Evolutionary conservation across 83 land plant species (phyloP).

Genomic region (Isoetes engelmannii): DNA sequence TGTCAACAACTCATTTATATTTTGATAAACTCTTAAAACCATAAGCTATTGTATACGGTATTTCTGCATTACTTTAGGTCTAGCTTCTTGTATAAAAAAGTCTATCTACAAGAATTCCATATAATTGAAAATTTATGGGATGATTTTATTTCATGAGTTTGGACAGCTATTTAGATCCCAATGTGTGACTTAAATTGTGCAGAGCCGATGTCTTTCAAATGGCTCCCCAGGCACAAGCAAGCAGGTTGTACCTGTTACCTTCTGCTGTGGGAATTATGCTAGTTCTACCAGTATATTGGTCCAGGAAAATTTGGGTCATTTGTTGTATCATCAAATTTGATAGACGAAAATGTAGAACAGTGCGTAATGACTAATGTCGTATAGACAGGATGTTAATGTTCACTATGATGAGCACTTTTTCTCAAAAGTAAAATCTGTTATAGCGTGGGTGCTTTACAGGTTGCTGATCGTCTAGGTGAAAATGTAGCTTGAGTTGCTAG

Average conservation of each 20-base stretch:
- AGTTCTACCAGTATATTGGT: conserved; percentile 24
- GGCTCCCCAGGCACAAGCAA: conserved; percentile 69
- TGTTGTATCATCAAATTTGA: neutral
- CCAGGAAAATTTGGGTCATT: conserved; percentile 20
- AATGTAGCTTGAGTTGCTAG: neutral
- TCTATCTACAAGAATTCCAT: conserved; percentile 81
- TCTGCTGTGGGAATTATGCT: conserved; percentile 62
- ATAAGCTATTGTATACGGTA: conserved; percentile 69
- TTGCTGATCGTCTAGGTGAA: conserved; percentile 83
- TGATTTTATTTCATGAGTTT: conserved; percentile 72
- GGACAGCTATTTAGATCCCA: conserved; percentile 36
- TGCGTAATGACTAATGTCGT: conserved; percentile 83
- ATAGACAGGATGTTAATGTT: conserved; percentile 79
- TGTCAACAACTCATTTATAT: conserved; percentile 91
- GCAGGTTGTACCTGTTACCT: conserved; percentile 93
- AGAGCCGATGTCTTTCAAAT: conserved; percentile 73
- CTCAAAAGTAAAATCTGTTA: conserved; percentile 48
- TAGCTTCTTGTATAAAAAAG: conserved; percentile 72
- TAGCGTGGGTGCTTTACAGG: conserved; percentile 41
- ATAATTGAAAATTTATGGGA: conserved; percentile 93
- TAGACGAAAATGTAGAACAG: neutral
- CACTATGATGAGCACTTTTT: conserved; percentile 74
- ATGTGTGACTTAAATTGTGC: conserved; percentile 15
- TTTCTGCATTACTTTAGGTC: too few species aligned
- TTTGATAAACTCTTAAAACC: conserved; percentile 81